phyloP scores from a whole-genome alignment of 1,284 basidiomycete genomes.

The Microbotryum violaceum region DNA sequence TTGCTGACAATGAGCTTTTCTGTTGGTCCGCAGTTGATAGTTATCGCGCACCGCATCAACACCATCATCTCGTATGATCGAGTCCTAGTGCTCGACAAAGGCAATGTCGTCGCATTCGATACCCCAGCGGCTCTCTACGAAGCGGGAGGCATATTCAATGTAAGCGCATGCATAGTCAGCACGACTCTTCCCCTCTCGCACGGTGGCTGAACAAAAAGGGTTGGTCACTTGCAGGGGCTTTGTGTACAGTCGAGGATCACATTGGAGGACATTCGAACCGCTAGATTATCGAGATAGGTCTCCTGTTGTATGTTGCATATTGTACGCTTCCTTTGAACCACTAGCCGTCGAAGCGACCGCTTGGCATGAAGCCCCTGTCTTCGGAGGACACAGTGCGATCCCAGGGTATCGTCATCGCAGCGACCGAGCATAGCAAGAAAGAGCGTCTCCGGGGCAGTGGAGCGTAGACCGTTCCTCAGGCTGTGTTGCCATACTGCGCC shows the following conservation, averaged over 20 bases:
- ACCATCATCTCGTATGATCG: constrained; percentile 75
- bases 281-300: too few relatives aligned
- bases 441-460: too few relatives aligned
- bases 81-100: constrained; percentile 69
- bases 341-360: too few relatives aligned
- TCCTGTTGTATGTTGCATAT: too few relatives aligned
- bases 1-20: not conserved
- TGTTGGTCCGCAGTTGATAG: constrained; percentile 32
- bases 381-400: too few relatives aligned
- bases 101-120: constrained; percentile 61
- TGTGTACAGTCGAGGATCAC: constrained; percentile 65
- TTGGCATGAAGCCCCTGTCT: too few relatives aligned
- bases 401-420: too few relatives aligned
- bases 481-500: too few relatives aligned
- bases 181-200: not conserved
- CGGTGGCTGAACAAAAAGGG: not conserved
- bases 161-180: not conserved
- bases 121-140: constrained; percentile 56
- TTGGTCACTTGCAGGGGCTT: constrained; percentile 46
- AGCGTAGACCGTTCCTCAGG: too few relatives aligned
- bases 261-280: constrained; percentile 52
- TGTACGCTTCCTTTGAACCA: too few relatives aligned
- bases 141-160: constrained; percentile 52
- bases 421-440: too few relatives aligned
- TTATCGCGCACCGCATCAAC: constrained; percentile 61